phyloP scores from a whole-genome alignment of 2,329 filamentous ascomycete genomes.

The Colletotrichum orbiculare region DNA sequence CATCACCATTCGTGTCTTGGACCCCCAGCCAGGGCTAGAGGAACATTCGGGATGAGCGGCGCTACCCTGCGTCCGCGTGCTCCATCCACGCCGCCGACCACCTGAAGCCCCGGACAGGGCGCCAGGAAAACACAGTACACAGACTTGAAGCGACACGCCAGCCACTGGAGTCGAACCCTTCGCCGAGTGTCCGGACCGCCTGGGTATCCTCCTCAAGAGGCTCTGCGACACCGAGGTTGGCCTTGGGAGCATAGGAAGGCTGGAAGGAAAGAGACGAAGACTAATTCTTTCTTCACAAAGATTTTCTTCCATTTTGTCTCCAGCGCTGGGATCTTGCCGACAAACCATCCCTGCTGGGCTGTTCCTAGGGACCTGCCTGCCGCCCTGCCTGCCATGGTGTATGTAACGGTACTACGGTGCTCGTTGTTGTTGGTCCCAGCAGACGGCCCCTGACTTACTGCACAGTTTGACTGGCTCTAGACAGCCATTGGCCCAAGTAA shows the following conservation, averaged over 20 bases:
- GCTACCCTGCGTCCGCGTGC: neutral
- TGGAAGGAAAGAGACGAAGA: constrained; percentile 14
- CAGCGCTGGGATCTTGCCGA: constrained; percentile 28
- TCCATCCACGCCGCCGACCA: constrained; percentile 7
- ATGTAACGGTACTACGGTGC: too few species aligned
- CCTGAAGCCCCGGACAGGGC: constrained; percentile 18
- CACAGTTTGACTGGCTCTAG: constrained; percentile 3
- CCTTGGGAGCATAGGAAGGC: neutral
- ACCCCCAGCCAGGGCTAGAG: constrained; percentile 23
- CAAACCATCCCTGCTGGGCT: constrained; percentile 3
- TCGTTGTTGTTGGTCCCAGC: neutral
- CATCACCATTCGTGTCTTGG: constrained; percentile 28
- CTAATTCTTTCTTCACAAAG: constrained; percentile 10
- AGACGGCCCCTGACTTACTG: constrained; percentile 11
- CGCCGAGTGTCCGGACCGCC: neutral
- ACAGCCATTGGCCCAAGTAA: constrained; percentile 16
- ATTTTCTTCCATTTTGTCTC: constrained; percentile 15
- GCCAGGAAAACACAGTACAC: constrained; percentile 7
- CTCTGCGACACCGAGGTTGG: constrained; percentile 28
- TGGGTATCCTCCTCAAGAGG: constrained; percentile 10
- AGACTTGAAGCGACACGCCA: constrained; percentile 1
- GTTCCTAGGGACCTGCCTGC: constrained; percentile 15
- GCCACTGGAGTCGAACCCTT: neutral
- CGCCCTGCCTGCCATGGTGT: constrained; percentile 8
- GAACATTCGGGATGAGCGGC: constrained; percentile 26